phyloP scores from a whole-genome alignment of 495 filamentous ascomycete species.

The Astrocystis sublimbata region DNA sequence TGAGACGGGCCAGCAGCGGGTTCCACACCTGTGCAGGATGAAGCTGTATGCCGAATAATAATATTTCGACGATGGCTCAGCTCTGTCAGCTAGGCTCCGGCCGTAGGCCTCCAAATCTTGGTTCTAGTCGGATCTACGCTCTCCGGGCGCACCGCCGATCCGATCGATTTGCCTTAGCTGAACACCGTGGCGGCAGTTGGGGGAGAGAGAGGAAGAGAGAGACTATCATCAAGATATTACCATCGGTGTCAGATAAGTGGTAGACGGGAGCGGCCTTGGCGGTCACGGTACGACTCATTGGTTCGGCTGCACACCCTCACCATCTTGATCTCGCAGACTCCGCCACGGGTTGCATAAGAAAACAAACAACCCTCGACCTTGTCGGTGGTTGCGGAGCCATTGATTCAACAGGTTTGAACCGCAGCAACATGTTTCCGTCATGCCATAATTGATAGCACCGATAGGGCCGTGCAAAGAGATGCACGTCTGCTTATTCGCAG shows the following conservation, averaged over 20 bases:
- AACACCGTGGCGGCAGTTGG: slow-evolving; percentile 6
- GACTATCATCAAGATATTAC: not conserved
- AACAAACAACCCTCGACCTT: slow-evolving; percentile 1
- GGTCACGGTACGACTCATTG: slow-evolving; percentile 3
- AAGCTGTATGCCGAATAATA: too few species aligned
- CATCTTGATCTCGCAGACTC: not conserved
- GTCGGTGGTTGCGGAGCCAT: not conserved
- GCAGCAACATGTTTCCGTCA: not conserved
- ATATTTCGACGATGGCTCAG: too few species aligned
- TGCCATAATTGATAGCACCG: not conserved
- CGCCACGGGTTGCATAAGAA: slow-evolving; percentile 14
- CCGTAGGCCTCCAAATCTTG: not conserved
- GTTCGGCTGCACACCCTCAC: not conserved
- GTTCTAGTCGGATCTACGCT: not conserved
- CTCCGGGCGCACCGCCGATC: not conserved
- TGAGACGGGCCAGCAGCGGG: too few species aligned
- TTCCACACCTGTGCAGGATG: too few species aligned
- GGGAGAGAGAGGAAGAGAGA: not conserved
- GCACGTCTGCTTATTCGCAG: not conserved
- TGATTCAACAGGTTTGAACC: not conserved
- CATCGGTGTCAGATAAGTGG: not conserved
- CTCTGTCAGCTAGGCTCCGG: not conserved
- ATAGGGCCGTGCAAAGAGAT: not conserved
- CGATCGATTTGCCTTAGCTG: slow-evolving; percentile 10
- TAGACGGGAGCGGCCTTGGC: slow-evolving; percentile 8